Base-by-base conservation (phyloP, 139 green algal species). In the Bryopsis sp. region DNA sequence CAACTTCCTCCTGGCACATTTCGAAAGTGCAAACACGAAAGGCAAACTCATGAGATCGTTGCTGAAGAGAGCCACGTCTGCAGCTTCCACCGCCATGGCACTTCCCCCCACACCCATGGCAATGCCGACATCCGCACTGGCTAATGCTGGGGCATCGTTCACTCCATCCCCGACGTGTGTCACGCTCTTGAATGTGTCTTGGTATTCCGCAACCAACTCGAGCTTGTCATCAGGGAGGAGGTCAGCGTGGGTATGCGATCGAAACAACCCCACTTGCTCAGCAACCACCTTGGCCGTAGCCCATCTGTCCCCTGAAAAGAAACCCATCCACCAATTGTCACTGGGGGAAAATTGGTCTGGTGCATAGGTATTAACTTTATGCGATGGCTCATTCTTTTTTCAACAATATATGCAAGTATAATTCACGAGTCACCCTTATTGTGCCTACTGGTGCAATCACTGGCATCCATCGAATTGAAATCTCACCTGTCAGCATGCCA, bases 111-210 rank as follows among this genome's bases (percentile, higher is more conserved):
- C 76, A 47, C 85, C 85, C 85, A 91, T 89, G 3, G 85, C 85
- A 22, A 91, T 63, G 36, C 78, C 78, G 1, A 84, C 67, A 48
- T 81, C 76, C 3, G 79, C 76, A 19, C 50, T 74, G 39, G 76
- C 79, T n/a, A 85, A 76, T 2, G 76, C 76, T 1, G 76, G 72
- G 0, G 79, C 72, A 47, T 92, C 85, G 72, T 92, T 92, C 58
- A 91, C 73, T 35, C 85, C 85, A 65, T 92, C 85, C 1, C 85
- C 85, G n/a, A 88, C 80, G 39, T 83, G 78, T 22, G 59, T 74
- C 19, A 85, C 35, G n/a, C 29, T 29, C 39, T 38, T 46, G 24
- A 43, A 31, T n/a, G 37, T 43, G 35, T 58, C 31, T 39, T 50
- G 59, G 19, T 72, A 4, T 24, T 22, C 22, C 8, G 6, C 15